Evolutionary conservation across 2,329 filamentous ascomycete species (phyloP), one percentile per base, ranked within the genome.

Genomic region (Neopestalotiopsis sp.): DNA sequence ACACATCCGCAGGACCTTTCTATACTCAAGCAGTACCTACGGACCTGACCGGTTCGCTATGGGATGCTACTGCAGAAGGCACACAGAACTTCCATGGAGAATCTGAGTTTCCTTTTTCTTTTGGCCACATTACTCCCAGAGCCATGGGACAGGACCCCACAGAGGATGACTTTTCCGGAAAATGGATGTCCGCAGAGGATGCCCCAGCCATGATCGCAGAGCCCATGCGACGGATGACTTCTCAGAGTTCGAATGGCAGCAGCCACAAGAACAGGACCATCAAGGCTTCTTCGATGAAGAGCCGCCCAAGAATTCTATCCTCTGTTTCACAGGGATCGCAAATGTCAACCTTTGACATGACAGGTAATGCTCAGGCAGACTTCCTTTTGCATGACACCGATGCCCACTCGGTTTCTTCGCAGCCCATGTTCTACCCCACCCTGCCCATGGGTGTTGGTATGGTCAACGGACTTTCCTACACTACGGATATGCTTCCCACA

Each of bases 41-140:
- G 77, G 87, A 88, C 83, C 84, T 87, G 70, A 79, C 79, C 75
- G 83, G 85, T 82, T 83, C 86, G 78, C 81, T 85, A 76, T 89
- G 87, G 87, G 87, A 85, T 74, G 77, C 84, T 77, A 81, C 86
- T 83, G 81, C 81, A 83, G 87, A 89, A 85, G 86, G 86, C 76
- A 76, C 85, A 87, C 87, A 89, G 85, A 87, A 86, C 85, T 87
- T 88, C 79, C 83, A 82, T 75, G 85, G 84, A 84, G 86, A 89
- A 72, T 74, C 82, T 75, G 87, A 88, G 68, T 87, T 82, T 79
- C 79, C 85, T 75, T 86, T 85, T 78, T 82, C 83, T 75, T 86
- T 86, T 79, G 86, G 85, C 77, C 85, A 88, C 72, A 84, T 84
- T 76, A 87, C 86, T 68, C 85, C 87, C 75, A 81, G 83, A 83